These are phyloP conservation scores for Glycine latifolia DNA, from an alignment of 306 rosid species.

Conservation along the genomic window DNA sequence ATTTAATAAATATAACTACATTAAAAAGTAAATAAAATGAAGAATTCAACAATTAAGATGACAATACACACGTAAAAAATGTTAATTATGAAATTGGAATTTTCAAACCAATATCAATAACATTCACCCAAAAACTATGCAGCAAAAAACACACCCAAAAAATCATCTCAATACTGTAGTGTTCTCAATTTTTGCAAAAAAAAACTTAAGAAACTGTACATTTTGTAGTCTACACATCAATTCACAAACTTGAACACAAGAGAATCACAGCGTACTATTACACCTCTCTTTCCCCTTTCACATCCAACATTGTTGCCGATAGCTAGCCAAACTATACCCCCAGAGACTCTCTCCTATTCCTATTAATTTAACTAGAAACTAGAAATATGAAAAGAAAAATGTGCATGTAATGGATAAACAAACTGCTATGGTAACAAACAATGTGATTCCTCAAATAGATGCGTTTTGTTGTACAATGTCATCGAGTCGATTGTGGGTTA, in stretches of 20 bases:
- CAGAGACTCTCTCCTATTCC: constrained; percentile 32
- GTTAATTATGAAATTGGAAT: background rate
- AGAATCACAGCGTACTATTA: background rate
- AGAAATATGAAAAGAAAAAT: constrained; percentile 21
- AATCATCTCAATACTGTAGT: background rate
- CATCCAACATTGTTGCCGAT: background rate
- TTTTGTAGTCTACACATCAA: background rate
- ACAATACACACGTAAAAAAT: background rate
- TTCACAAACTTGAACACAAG: background rate
- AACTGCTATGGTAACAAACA: background rate
- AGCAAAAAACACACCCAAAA: background rate
- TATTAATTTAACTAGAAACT: constrained; percentile 16
- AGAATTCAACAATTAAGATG: background rate
- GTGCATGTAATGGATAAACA: background rate
- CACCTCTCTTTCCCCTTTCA: background rate
- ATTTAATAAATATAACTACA: too few species aligned
- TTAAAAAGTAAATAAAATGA: too few species aligned
- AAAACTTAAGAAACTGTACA: constrained; percentile 39
- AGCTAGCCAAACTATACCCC: background rate
- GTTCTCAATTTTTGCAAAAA: background rate
- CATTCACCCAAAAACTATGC: too few species aligned
- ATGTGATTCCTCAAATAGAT: constrained; percentile 30
- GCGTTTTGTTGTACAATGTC: constrained; percentile 47
- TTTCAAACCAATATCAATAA: too few species aligned
- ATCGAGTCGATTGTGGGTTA: constrained; percentile 61